Percentiles rank a stretch among this genome's conserved stretches.
phyloP scores from a whole-genome alignment of 768 basidiomycete genomes.

The Lactarius quietus region DNA sequence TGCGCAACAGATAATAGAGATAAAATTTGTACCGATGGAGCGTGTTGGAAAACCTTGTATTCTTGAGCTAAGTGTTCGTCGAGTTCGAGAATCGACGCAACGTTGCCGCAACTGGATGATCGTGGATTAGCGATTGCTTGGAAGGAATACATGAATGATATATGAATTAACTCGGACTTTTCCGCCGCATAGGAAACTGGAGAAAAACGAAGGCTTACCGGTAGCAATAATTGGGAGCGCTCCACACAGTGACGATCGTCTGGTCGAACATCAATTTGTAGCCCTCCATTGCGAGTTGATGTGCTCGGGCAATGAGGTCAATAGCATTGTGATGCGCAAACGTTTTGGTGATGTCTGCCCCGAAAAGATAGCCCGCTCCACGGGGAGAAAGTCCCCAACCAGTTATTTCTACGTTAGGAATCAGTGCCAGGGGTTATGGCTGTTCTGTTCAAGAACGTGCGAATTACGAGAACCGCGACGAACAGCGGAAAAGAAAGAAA shows the following conservation, averaged over 20 bases:
- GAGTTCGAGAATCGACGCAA: slow-evolving; percentile 90
- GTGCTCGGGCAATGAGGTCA: slow-evolving; percentile 93
- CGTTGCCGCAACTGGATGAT: slow-evolving; percentile 79
- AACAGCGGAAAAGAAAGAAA: neutral
- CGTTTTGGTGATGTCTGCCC: slow-evolving; percentile 82
- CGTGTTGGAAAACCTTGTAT: slow-evolving; percentile 94
- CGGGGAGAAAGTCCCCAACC: slow-evolving; percentile 98
- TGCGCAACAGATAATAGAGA: neutral
- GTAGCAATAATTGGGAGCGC: slow-evolving; percentile 98
- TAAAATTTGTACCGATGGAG: slow-evolving; percentile 63
- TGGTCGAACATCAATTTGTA: slow-evolving; percentile 97
- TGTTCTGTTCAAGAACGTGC: neutral
- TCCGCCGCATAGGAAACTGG: slow-evolving; percentile 3
- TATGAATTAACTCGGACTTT: neutral
- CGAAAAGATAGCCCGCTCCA: slow-evolving; percentile 95
- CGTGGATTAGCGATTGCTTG: slow-evolving; percentile 6
- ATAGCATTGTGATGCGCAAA: slow-evolving; percentile 92
- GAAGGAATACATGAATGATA: neutral
- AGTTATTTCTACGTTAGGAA: slow-evolving; percentile 57
- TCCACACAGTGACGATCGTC: slow-evolving; percentile 97
- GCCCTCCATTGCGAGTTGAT: slow-evolving; percentile 98
- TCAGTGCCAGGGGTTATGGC: neutral
- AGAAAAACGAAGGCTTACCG: slow-evolving; percentile 51
- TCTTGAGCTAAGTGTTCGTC: slow-evolving; percentile 92
- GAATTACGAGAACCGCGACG: neutral